A percentile compares a stretch with the other conserved stretches of the same genome.
Evolutionary conservation across 2,329 filamentous ascomycete species (phyloP).

Genomic region (Polychaeton citri): DNA sequence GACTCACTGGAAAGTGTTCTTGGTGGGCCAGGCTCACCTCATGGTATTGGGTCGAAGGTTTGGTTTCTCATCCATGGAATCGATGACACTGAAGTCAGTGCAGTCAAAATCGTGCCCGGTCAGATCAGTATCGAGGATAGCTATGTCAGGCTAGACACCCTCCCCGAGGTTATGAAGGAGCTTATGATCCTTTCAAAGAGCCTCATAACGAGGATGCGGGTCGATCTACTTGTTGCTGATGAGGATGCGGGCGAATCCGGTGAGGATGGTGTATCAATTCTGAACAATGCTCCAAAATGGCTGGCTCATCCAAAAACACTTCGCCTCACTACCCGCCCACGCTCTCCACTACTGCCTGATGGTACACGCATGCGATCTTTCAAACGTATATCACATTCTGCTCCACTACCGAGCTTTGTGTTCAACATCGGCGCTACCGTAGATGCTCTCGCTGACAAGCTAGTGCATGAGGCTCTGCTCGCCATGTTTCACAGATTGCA

Average conservation of each 20-base stretch:
- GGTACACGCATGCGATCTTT: slow-evolving; percentile 45
- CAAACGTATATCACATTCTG: slow-evolving; percentile 63
- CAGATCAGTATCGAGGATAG: slow-evolving; percentile 96
- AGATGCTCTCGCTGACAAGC: slow-evolving; percentile 49
- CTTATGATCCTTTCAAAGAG: slow-evolving; percentile 55
- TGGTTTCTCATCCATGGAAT: slow-evolving; percentile 74
- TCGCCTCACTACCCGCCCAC: slow-evolving; percentile 63
- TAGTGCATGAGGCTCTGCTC: slow-evolving; percentile 56
- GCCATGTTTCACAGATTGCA: slow-evolving; percentile 65
- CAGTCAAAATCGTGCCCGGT: slow-evolving; percentile 57
- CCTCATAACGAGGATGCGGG: slow-evolving; percentile 63
- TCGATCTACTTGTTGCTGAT: slow-evolving; percentile 53
- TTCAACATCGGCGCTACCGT: slow-evolving; percentile 49
- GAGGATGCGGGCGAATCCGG: slow-evolving; percentile 11
- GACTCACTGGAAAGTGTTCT: slow-evolving; percentile 55
- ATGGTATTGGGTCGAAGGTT: slow-evolving; percentile 56
- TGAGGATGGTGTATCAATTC: not conserved
- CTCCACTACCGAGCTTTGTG: slow-evolving; percentile 57
- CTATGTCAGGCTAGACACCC: slow-evolving; percentile 56
- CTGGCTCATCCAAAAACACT: slow-evolving; percentile 68
- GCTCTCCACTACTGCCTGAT: slow-evolving; percentile 38
- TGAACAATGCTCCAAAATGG: slow-evolving; percentile 41
- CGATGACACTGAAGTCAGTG: slow-evolving; percentile 60
- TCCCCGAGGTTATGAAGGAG: slow-evolving; percentile 53
- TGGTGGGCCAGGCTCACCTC: slow-evolving; percentile 53